These are phyloP conservation scores for Rhytidiadelphus loreus DNA, from an alignment of 225 moss, liverwort and hornwort species.

Conservation along the genomic window DNA sequence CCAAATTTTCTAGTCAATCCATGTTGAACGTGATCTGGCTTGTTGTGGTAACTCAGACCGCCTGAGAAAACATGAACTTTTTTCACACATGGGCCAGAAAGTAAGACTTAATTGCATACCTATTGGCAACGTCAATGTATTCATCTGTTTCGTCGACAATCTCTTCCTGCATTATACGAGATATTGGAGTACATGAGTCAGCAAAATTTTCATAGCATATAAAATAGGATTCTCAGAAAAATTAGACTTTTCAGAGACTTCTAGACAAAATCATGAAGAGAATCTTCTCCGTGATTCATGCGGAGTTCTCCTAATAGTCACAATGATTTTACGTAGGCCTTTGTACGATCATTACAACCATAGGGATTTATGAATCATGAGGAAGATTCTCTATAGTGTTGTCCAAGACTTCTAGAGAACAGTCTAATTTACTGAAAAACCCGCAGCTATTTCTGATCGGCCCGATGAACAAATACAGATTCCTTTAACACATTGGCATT, in stretches of 20 bases:
- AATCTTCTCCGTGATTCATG: not conserved
- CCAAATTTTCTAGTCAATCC: not conserved
- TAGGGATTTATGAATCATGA: not conserved
- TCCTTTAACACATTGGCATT: not conserved
- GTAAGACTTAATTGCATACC: constrained; percentile 15
- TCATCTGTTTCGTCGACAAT: constrained; percentile 98
- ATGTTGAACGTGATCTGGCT: not conserved
- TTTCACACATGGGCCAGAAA: not conserved
- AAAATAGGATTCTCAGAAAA: not conserved
- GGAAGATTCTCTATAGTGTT: not conserved
- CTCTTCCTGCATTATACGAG: constrained; percentile 59
- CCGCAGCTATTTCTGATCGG: not conserved
- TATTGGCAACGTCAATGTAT: constrained; percentile 82
- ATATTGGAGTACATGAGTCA: not conserved
- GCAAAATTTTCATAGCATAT: not conserved
- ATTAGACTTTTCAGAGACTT: not conserved
- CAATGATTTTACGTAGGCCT: not conserved
- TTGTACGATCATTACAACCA: not conserved
- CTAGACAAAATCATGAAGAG: not conserved
- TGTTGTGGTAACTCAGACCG: not conserved
- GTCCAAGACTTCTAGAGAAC: not conserved
- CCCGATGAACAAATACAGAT: not conserved
- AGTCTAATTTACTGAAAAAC: not conserved
- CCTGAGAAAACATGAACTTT: not conserved
- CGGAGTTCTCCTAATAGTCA: not conserved